phyloP scores from a whole-genome alignment of 2,329 filamentous ascomycete genomes.

The Hypoxylon sp. region DNA sequence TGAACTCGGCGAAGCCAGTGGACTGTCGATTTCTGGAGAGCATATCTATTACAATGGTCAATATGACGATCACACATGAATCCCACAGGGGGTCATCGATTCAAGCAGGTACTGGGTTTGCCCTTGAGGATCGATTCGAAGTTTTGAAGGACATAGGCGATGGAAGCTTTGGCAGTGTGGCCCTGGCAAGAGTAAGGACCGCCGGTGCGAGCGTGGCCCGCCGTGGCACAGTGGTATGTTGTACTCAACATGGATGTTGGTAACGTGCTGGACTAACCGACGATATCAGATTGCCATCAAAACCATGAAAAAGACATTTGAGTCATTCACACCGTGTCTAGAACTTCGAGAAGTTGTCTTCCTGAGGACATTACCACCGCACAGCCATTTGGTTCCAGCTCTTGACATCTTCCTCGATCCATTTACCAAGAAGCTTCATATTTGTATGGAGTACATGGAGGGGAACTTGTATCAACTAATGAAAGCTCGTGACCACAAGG shows the following conservation, averaged over 20 bases:
- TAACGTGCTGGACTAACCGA: constrained; percentile 21
- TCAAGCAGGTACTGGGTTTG: constrained; percentile 61
- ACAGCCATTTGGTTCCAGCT: constrained; percentile 94
- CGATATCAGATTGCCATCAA: constrained; percentile 89
- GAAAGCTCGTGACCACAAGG: constrained; percentile 98
- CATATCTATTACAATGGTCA: constrained; percentile 50
- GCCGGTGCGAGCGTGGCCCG: constrained; percentile 90
- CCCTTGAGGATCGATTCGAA: constrained; percentile 94
- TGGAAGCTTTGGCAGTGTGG: constrained; percentile 97
- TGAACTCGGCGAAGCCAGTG: constrained; percentile 5
- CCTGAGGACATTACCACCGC: constrained; percentile 85
- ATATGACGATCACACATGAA: constrained; percentile 83
- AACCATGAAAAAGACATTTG: constrained; percentile 99
- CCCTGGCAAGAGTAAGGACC: constrained; percentile 88
- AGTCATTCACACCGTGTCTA: constrained; percentile 88
- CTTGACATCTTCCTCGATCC: constrained; percentile 98
- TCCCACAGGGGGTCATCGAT: constrained; percentile 74
- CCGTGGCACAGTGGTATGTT: constrained; percentile 88
- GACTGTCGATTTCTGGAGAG: constrained; percentile 22
- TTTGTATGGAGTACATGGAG: constrained; percentile 99
- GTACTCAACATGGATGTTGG: constrained; percentile 12
- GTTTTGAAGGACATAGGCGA: constrained; percentile 98
- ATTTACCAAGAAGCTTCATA: constrained; percentile 95
- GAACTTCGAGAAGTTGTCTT: constrained; percentile 98
- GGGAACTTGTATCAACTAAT: constrained; percentile 98